Base-by-base conservation (phyloP, 2,329 filamentous ascomycete genomes). In the Canariomyces notabilis region DNA sequence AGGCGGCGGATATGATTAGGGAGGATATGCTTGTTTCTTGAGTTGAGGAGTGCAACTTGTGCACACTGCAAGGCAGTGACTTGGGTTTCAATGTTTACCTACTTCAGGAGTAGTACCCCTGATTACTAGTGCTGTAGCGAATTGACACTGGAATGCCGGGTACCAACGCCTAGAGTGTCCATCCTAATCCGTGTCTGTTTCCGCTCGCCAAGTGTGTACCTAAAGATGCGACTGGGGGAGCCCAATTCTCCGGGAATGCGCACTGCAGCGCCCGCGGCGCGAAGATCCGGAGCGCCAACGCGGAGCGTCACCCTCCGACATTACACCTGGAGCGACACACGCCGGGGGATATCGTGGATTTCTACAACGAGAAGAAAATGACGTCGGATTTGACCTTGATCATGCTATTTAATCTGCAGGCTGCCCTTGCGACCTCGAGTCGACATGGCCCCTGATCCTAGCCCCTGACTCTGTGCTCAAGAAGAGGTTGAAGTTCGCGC, bases 1-100 rank as follows among this genome's bases (percentile, higher is more conserved):
- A 71, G 59, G 57, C 46, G 6, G 59, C 66, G 38, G 35, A 46
- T 3, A 56, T 62, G 53, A 56, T 63, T 16, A 20, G 56, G 33
- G 52, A 58, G 42, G 57, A 59, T 43, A 29, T 29, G 26, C 8
- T 9, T 5, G 7, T 4, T 4, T 29, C 9, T 4, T 29, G 4
- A 9, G 26, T 12, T 29, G 4, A 29, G 26, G 9, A 29, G 9
- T 29, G n/a, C n/a, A n/a, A n/a, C n/a, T n/a, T n/a, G n/a, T n/a
- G n/a, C n/a, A n/a, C n/a, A n/a, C n/a, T n/a, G n/a, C n/a, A n/a
- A n/a, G n/a, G n/a, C n/a, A n/a, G n/a, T n/a, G n/a, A n/a, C n/a
- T n/a, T n/a, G n/a, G n/a, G n/a, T n/a, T n/a, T n/a, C n/a, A n/a
- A n/a, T n/a, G n/a, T n/a, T n/a, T n/a, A n/a, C n/a, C n/a, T n/a